phyloP scores from a whole-genome alignment of 2,329 filamentous ascomycete genomes.

The Saccharata proteae region DNA sequence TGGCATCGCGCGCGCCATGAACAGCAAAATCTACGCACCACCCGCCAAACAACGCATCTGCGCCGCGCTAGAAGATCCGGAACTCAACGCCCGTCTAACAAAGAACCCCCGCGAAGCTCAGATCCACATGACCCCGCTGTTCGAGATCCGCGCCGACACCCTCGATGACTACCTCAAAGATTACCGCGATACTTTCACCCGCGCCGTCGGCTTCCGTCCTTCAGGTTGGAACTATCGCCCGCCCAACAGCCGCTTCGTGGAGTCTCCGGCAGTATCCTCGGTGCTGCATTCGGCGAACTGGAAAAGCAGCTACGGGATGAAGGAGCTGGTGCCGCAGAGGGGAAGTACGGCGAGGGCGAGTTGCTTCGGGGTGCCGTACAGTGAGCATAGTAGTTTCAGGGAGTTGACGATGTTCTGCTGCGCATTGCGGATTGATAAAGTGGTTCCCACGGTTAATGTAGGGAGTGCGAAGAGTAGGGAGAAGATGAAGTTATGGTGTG shows the following conservation, averaged over 20 bases:
- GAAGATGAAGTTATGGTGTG: conserved; percentile 55
- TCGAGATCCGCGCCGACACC: conserved; percentile 86
- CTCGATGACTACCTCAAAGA: conserved; percentile 76
- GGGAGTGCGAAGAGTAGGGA: conserved; percentile 51
- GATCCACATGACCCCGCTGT: conserved; percentile 94
- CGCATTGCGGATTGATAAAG: conserved; percentile 70
- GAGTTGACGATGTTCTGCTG: conserved; percentile 92
- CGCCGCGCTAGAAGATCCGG: conserved; percentile 71
- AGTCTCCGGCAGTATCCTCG: conserved; percentile 50
- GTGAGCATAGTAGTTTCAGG: conserved; percentile 87
- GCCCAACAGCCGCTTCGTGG: conserved; percentile 48
- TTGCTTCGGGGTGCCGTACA: conserved; percentile 92
- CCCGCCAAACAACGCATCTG: conserved; percentile 75
- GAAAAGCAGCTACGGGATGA: conserved; percentile 59
- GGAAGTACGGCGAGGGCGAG: conserved; percentile 72
- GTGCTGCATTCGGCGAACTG: conserved; percentile 59
- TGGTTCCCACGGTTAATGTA: conserved; percentile 92
- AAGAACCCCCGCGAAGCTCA: conserved; percentile 72
- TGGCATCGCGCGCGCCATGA: conserved; percentile 75
- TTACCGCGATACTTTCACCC: conserved; percentile 70
- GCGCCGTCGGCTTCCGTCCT: conserved; percentile 81
- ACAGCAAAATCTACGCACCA: conserved; percentile 81
- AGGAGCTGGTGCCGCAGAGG: conserved; percentile 66
- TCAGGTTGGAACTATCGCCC: conserved; percentile 91
- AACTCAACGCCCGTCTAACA: conserved; percentile 67